Percentiles rank a stretch among this genome's conserved stretches.
phyloP scores from a whole-genome alignment of 1,284 basidiomycete genomes.

The Fomitopsis betulina region DNA sequence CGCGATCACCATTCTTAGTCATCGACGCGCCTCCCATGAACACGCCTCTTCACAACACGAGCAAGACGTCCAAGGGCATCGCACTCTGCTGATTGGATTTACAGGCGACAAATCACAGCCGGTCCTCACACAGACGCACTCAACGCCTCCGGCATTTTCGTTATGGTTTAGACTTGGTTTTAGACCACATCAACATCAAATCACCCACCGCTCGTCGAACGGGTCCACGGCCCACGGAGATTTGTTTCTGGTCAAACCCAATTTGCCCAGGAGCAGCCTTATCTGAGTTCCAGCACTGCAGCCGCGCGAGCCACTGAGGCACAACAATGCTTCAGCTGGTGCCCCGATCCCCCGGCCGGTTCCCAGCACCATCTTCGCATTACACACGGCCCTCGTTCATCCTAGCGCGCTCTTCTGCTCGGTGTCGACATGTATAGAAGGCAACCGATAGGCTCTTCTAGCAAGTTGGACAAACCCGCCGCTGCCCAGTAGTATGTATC shows the following conservation, averaged over 20 bases:
- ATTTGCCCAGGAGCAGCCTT: not conserved
- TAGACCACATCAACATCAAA: not conserved
- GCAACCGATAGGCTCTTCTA: not conserved
- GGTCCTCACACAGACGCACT: not conserved
- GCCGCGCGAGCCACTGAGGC: not conserved
- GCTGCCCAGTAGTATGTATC: slow-evolving; percentile 1
- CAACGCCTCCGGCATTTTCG: not conserved
- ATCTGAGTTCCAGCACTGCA: not conserved
- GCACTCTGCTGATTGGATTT: too few species aligned
- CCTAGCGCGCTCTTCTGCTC: not conserved
- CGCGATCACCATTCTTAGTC: slow-evolving; percentile 1
- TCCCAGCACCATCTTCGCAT: slow-evolving; percentile 3
- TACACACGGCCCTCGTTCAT: slow-evolving; percentile 6
- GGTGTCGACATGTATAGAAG: slow-evolving; percentile 4
- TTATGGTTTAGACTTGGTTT: not conserved
- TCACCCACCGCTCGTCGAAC: not conserved
- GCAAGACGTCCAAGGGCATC: too few species aligned
- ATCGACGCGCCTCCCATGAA: not conserved
- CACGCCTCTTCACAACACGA: too few species aligned
- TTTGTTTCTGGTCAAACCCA: not conserved
- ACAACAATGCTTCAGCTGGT: not conserved
- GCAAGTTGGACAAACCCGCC: not conserved
- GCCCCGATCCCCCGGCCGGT: not conserved
- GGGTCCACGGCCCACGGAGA: not conserved
- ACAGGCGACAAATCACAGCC: too few species aligned